A percentile compares a stretch with the other conserved stretches of the same genome.
Conservation (phyloP, 805 yeast genomes). For the Kazachstania viticola region DNA sequence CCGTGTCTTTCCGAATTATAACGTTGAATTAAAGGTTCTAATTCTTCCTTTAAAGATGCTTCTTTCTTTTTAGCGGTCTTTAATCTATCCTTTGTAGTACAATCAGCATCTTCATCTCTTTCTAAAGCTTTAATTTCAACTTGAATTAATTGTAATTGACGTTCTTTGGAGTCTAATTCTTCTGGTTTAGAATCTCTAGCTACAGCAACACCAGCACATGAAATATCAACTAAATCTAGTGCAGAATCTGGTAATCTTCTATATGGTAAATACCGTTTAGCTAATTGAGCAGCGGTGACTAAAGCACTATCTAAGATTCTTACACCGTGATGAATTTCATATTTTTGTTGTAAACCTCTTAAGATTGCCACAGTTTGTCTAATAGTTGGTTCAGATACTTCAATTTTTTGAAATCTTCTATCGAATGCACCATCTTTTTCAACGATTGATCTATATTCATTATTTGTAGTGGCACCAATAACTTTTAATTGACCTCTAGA, state of each 20-base stretch:
- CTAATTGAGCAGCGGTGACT: conserved; percentile 89
- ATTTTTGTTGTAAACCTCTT: conserved; percentile 90
- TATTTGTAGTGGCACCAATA: conserved; percentile 95
- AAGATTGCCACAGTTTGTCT: conserved; percentile 91
- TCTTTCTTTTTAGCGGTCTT: conserved; percentile 65
- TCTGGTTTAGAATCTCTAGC: conserved; percentile 98
- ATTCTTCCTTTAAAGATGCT: conserved; percentile 75
- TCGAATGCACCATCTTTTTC: conserved; percentile 98
- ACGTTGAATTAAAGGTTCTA: conserved; percentile 75
- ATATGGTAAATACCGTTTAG: conserved; percentile 87
- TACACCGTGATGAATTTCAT: conserved; percentile 96
- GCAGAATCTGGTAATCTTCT: conserved; percentile 96
- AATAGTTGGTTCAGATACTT: conserved; percentile 86
- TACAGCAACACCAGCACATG: conserved; percentile 95
- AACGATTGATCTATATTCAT: conserved; percentile 84
- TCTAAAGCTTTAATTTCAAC: conserved; percentile 96
- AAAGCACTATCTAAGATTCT: conserved; percentile 89
- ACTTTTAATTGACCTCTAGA: conserved; percentile 96
- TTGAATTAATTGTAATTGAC: conserved; percentile 81
- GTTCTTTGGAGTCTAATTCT: conserved; percentile 85
- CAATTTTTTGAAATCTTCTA: conserved; percentile 94
- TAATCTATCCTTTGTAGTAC: conserved; percentile 76
- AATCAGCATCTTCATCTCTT: conserved; percentile 81
- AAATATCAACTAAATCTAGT: conserved; percentile 88
- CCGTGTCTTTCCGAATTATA: conserved; percentile 82